Evolutionary conservation across 352 stramenopile species (phyloP).

Genomic region (Phytophthora hybrid): DNA sequence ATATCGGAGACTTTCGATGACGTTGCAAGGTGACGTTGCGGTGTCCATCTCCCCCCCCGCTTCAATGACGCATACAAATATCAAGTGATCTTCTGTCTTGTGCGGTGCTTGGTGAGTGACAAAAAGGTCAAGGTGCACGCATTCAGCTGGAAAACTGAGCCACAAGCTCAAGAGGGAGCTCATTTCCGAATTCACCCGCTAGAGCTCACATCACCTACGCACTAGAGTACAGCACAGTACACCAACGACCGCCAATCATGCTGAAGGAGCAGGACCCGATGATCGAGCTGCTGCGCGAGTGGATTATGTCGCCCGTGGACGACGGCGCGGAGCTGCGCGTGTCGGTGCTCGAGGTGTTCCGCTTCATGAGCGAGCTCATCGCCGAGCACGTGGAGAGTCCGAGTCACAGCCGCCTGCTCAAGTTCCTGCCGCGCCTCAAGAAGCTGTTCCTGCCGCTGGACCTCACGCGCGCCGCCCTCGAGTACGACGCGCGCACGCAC

Average conservation of each 20-base stretch:
- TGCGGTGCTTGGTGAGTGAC: no score
- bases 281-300: constrained; percentile 88
- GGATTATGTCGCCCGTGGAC: constrained; percentile 81
- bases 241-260: constrained; percentile 49
- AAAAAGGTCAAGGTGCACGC: background rate
- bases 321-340: constrained; percentile 68
- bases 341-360: constrained; percentile 73
- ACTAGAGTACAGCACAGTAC: background rate
- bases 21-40: no score
- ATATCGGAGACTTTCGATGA: no score
- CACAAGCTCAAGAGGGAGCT: background rate
- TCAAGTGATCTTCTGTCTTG: background rate
- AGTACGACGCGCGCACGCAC: constrained; percentile 80
- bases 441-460: constrained; percentile 80
- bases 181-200: constrained; percentile 23
- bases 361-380: constrained; percentile 81
- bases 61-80: constrained; percentile 16
- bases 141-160: background rate
- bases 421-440: constrained; percentile 72
- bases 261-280: constrained; percentile 88
- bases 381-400: constrained; percentile 66
- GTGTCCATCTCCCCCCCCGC: constrained; percentile 1
- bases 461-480: constrained; percentile 63
- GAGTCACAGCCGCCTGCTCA: constrained; percentile 54
- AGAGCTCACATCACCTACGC: background rate